Conservation (phyloP, 768 basidiomycete species). For the Daedaleopsis nitida region DNA sequence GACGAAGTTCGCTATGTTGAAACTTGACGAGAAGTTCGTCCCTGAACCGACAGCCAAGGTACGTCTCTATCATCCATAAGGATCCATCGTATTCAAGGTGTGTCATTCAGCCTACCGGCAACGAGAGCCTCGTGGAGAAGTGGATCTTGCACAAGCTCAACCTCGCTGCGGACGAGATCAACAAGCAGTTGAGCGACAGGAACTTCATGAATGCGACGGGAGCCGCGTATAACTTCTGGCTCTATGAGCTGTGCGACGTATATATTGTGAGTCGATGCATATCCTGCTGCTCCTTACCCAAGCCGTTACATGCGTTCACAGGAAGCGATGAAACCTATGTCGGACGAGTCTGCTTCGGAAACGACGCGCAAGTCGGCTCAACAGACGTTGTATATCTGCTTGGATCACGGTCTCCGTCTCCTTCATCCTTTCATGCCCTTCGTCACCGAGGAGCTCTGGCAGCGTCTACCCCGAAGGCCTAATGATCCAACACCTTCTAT, state of each 20-base stretch:
- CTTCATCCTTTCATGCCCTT: conserved; percentile 99
- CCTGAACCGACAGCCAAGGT: conserved; percentile 75
- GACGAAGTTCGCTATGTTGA: conserved; percentile 99
- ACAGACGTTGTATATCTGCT: conserved; percentile 93
- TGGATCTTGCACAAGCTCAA: conserved; percentile 98
- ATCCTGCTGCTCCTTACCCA: neutral
- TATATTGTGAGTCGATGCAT: conserved; percentile 72
- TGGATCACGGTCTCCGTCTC: conserved; percentile 87
- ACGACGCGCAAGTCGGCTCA: conserved; percentile 80
- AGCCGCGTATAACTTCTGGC: conserved; percentile 90
- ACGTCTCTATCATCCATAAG: conserved; percentile 14
- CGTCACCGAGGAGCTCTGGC: conserved; percentile 99
- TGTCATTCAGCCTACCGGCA: conserved; percentile 70
- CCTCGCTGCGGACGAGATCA: conserved; percentile 73
- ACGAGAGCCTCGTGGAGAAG: conserved; percentile 88
- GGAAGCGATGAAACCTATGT: conserved; percentile 99
- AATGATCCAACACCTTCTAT: conserved; percentile 85
- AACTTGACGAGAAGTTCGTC: conserved; percentile 82
- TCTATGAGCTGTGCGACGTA: conserved; percentile 98
- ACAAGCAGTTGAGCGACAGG: conserved; percentile 70
- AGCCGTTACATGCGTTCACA: conserved; percentile 33
- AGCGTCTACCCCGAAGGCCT: conserved; percentile 84
- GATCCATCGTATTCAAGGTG: neutral
- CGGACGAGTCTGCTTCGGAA: conserved; percentile 70
- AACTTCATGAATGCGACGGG: conserved; percentile 94